Percentiles rank a stretch among this genome's conserved stretches.
Evolutionary conservation across 345 rosid genomes (phyloP).

Genomic region (Cochlearia excelsa): DNA sequence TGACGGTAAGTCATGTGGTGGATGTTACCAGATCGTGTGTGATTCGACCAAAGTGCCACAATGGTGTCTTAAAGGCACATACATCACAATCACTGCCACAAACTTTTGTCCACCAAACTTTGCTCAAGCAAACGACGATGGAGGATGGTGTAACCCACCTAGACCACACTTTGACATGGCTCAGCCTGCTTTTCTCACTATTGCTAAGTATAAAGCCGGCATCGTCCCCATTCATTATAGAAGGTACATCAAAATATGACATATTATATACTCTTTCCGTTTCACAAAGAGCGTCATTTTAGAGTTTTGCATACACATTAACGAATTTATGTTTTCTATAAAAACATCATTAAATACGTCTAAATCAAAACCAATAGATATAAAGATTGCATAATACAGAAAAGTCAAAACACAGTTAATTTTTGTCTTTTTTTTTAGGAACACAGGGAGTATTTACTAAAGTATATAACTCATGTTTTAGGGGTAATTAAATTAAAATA

Average conservation of each 20-base stretch:
- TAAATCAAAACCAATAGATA: too few species aligned
- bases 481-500: too few species aligned
- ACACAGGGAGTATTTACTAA: too few species aligned
- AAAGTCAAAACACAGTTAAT: too few species aligned
- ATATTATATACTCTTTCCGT: too few species aligned
- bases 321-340: too few species aligned
- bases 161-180: conserved; percentile 89
- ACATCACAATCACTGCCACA: conserved; percentile 69
- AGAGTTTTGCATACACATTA: too few species aligned
- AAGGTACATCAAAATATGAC: conserved; percentile 37
- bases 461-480: too few species aligned
- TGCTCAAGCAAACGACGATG: conserved; percentile 58
- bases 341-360: too few species aligned
- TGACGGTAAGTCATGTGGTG: conserved; percentile 70
- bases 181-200: conserved; percentile 77
- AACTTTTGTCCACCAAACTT: conserved; percentile 79
- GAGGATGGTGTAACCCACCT: conserved; percentile 96
- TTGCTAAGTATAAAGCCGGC: conserved; percentile 52
- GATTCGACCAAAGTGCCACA: conserved; percentile 48
- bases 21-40: conserved; percentile 55
- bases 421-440: too few species aligned
- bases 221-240: conserved; percentile 75
- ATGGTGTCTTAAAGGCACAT: conserved; percentile 66
- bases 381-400: too few species aligned
- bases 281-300: too few species aligned